Evolutionary conservation across 73 alveolate species (phyloP).

Genomic region (Paramecium sexaurelia): DNA sequence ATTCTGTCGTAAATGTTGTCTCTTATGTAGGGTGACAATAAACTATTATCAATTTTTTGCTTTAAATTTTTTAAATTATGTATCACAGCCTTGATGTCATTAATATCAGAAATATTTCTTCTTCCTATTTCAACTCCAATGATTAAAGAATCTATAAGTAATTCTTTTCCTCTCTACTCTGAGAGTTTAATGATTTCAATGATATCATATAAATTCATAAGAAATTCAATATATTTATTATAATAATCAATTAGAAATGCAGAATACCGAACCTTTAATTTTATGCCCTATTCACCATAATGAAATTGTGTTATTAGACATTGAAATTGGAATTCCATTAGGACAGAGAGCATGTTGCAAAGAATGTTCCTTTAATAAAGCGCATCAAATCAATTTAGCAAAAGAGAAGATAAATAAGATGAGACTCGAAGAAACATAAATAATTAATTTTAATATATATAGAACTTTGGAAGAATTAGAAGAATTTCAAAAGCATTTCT

Average conservation of each 20-base stretch:
- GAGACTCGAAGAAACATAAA: neutral
- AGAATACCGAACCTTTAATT: neutral
- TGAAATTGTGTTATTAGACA: neutral
- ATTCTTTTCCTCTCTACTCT: neutral
- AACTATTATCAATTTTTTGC: neutral
- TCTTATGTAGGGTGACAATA: neutral
- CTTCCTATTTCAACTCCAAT: neutral
- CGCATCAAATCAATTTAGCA: neutral
- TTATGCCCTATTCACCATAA: neutral
- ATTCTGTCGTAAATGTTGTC: neutral
- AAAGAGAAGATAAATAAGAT: neutral
- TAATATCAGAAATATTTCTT: neutral
- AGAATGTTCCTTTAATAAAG: neutral
- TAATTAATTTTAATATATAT: neutral
- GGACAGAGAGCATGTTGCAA: neutral
- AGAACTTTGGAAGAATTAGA: neutral
- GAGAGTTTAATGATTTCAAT: neutral
- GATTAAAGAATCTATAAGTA: neutral
- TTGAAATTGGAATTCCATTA: neutral
- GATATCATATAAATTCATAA: neutral
- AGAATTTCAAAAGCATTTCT: neutral
- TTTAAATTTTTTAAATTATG: neutral
- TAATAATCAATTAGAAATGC: neutral
- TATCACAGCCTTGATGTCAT: neutral
- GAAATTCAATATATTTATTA: too few species aligned